Conservation (phyloP, 139 green algal genomes). For the Haematococcus sp. region DNA sequence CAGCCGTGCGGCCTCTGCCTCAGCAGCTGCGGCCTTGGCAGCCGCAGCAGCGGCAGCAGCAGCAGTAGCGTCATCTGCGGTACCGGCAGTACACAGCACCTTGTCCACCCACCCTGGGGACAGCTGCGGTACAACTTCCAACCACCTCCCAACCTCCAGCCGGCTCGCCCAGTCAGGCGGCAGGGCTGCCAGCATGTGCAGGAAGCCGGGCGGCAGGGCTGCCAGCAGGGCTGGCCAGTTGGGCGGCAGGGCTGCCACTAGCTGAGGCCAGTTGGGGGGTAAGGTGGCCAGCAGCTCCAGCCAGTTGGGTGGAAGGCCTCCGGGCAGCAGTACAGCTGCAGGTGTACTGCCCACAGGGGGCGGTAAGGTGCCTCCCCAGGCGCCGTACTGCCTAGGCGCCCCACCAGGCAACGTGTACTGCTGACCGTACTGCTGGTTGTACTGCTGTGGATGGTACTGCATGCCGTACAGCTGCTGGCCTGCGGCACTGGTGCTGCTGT, state of each 20-base stretch:
- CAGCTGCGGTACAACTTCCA: neutral
- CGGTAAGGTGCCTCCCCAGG: too few species aligned
- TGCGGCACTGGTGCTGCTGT: neutral
- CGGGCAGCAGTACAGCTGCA: too few species aligned
- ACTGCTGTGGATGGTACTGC: too few species aligned
- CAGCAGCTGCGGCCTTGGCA: too few species aligned
- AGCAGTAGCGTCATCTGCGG: neutral
- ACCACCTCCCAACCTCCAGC: neutral
- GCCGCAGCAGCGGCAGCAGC: neutral
- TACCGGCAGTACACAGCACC: too few species aligned
- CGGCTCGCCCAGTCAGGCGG: neutral
- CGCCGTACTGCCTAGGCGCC: neutral
- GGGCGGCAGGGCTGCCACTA: neutral
- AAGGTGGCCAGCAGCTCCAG: neutral
- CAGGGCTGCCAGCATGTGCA: neutral
- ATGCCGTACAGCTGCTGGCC: neutral
- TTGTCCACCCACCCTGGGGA: neutral
- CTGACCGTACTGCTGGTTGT: neutral
- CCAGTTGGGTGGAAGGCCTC: neutral
- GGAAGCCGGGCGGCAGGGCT: neutral
- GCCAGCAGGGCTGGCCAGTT: neutral
- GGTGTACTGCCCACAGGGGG: too few species aligned
- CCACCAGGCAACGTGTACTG: constrained; percentile 6
- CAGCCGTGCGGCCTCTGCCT: too few species aligned
- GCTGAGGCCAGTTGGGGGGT: neutral